Conservation (phyloP, 169 alveolate genomes). For the Miamiensis avidus region DNA sequence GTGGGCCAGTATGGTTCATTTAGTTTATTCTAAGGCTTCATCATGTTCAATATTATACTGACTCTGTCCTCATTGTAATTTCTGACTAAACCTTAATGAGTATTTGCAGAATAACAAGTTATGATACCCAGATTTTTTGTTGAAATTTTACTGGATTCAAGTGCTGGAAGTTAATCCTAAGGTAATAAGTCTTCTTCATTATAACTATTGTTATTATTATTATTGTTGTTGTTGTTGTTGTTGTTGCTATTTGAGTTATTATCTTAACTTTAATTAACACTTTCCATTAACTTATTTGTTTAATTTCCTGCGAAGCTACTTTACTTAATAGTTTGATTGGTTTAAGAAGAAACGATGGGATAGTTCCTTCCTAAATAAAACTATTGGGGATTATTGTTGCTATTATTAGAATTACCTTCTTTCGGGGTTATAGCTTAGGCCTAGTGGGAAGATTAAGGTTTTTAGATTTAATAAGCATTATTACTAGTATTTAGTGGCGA, state of each 20-base stretch:
- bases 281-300: background rate
- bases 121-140: constrained; percentile 54
- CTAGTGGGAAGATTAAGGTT: too few relatives aligned
- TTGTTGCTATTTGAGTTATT: background rate
- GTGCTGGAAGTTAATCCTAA: constrained; percentile 27
- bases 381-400: background rate
- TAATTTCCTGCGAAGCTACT: too few relatives aligned
- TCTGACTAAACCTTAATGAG: constrained; percentile 68
- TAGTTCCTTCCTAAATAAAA: background rate
- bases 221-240: background rate
- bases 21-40: constrained; percentile 61
- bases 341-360: too few relatives aligned
- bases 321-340: too few relatives aligned
- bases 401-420: too few relatives aligned
- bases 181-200: constrained; percentile 44
- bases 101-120: constrained; percentile 59
- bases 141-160: constrained; percentile 65
- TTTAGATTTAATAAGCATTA: too few relatives aligned
- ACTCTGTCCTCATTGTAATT: constrained; percentile 81
- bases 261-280: background rate
- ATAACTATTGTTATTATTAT: too few relatives aligned
- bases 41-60: constrained; percentile 63
- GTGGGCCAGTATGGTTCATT: constrained; percentile 55
- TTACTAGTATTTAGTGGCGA: too few relatives aligned
- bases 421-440: too few relatives aligned